phyloP scores from a whole-genome alignment of 257 asterid species.

The Salvia hispanica region DNA sequence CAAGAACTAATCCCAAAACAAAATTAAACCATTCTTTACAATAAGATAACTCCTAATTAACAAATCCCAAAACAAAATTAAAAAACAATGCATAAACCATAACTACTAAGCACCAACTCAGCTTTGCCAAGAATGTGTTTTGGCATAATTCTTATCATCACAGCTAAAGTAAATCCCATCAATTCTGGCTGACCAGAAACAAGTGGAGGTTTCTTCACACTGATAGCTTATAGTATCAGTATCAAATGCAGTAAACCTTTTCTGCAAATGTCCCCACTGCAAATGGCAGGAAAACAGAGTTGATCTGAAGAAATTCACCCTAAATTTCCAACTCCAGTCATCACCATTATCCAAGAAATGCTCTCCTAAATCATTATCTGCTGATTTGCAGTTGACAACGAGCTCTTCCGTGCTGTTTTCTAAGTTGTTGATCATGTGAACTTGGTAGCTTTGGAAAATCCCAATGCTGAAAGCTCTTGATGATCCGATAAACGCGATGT shows the following conservation, averaged over 20 bases:
- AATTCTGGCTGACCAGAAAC: slow-evolving; percentile 48
- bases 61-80: not conserved
- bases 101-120: not conserved
- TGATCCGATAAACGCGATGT: slow-evolving; percentile 16
- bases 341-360: slow-evolving; percentile 38
- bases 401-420: slow-evolving; percentile 5
- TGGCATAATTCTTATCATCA: slow-evolving; percentile 36
- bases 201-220: slow-evolving; percentile 50
- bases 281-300: slow-evolving; percentile 45
- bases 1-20: not conserved
- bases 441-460: slow-evolving; percentile 40
- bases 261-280: slow-evolving; percentile 34
- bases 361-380: slow-evolving; percentile 48
- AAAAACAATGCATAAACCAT: not conserved
- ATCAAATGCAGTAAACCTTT: slow-evolving; percentile 39
- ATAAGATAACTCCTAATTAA: not conserved
- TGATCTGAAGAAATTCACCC: slow-evolving; percentile 45
- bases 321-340: slow-evolving; percentile 45
- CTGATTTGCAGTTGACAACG: slow-evolving; percentile 40
- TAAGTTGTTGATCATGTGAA: slow-evolving; percentile 38
- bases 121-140: slow-evolving; percentile 31
- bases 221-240: slow-evolving; percentile 38
- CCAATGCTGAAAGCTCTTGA: slow-evolving; percentile 21
- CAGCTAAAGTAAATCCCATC: slow-evolving; percentile 49
- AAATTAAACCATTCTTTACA: not conserved